Base-by-base conservation (phyloP, 2,329 filamentous ascomycete species). In the Clathrospora elynae region DNA sequence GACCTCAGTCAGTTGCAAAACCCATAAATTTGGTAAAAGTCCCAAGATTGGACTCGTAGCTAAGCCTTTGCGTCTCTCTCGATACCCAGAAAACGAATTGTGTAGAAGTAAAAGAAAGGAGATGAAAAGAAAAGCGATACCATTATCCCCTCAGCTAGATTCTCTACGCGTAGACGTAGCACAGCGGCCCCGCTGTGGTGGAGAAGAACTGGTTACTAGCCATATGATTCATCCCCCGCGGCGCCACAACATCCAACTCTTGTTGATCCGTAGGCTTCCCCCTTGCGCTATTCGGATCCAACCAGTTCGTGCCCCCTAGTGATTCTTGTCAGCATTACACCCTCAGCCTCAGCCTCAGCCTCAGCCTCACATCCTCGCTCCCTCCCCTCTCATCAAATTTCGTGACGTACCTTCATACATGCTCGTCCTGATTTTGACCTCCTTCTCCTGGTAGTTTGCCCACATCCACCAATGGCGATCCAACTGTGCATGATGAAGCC, bases 381-480 rank as follows among this genome's bases (percentile, higher is more conserved):
- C 54, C 26, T 32, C 56, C 14, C 75, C 72, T 64, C n/a, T n/a
- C 18, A 5, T 26, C 2, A 13, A 6, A 10, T 7, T 22, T 19
- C 14, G 9, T 5, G 9, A 42, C 53, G 28, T 34, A 55, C 22
- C 75, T 71, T 66, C 64, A 46, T 78, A 73, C 51, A 50, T 42
- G 25, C 46, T 54, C 11, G 52, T 53, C 37, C 59, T 32, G 2
- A 20, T 39, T 44, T 57, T 59, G 11, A 65, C 17, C 25, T 75
- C 63, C 13, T 68, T 50, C 22, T 61, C 61, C 3, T 49, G 32
- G 30, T 63, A 63, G 35, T 72, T 74, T 55, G 75, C 73, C 76
- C 76, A 79, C 44, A 75, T 74, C 74, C 73, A 76, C 71, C 72
- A 79, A 10, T 73, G 62, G 7, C 74, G 62, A 53, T 79, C 76